phyloP scores from a whole-genome alignment of 2,329 filamentous ascomycete genomes.

The Calycina marina region DNA sequence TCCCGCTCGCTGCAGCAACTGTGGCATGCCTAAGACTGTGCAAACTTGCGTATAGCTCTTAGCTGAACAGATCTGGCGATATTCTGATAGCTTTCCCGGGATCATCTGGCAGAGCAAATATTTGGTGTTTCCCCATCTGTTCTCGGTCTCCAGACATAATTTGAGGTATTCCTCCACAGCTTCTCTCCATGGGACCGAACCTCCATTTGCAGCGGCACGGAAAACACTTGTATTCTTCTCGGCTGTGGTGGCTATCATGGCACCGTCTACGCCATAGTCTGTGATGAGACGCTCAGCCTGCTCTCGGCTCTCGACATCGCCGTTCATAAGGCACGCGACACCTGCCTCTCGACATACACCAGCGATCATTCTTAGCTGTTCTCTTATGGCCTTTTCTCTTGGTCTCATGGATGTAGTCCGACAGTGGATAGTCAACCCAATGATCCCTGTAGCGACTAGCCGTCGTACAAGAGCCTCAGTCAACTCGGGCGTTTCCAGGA shows the following conservation, averaged over 20 bases:
- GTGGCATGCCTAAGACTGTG: slow-evolving; percentile 46
- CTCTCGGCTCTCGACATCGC: slow-evolving; percentile 67
- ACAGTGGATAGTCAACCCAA: slow-evolving; percentile 84
- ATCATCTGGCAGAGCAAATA: slow-evolving; percentile 77
- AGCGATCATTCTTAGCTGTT: slow-evolving; percentile 73
- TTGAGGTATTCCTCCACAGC: slow-evolving; percentile 65
- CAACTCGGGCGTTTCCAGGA: slow-evolving; percentile 61
- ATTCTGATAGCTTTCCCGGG: slow-evolving; percentile 57
- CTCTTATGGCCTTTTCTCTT: slow-evolving; percentile 71
- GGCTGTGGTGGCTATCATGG: slow-evolving; percentile 91
- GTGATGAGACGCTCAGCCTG: slow-evolving; percentile 56
- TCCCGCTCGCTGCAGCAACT: slow-evolving; percentile 47
- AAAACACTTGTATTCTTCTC: slow-evolving; percentile 90
- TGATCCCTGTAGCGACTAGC: slow-evolving; percentile 79
- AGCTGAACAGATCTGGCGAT: slow-evolving; percentile 43
- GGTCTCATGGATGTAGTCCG: slow-evolving; percentile 93
- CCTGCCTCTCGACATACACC: slow-evolving; percentile 68
- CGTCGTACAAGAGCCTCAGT: slow-evolving; percentile 66
- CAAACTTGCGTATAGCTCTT: slow-evolving; percentile 62
- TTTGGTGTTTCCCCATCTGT: slow-evolving; percentile 86
- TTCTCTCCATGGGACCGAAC: slow-evolving; percentile 58
- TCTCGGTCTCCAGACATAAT: slow-evolving; percentile 61
- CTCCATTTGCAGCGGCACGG: slow-evolving; percentile 51
- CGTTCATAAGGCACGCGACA: slow-evolving; percentile 91
- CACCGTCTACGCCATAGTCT: slow-evolving; percentile 79